phyloP scores from a whole-genome alignment of 2,329 filamentous ascomycete species.

The Ceratocystis papillata region DNA sequence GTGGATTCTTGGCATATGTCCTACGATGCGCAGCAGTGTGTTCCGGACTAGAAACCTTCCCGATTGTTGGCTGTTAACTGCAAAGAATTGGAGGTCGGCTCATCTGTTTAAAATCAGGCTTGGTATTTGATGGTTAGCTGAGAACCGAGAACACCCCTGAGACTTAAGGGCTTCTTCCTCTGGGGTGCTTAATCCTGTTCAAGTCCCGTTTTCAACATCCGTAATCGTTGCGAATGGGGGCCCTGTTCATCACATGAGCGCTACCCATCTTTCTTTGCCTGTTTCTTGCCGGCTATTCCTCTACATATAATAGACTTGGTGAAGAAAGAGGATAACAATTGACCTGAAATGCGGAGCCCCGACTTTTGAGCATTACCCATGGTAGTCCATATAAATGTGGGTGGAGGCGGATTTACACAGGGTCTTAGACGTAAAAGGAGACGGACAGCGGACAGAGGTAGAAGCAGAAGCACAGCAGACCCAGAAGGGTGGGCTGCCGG shows the following conservation, averaged over 20 bases:
- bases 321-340: background rate
- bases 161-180: background rate
- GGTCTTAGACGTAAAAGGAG: background rate
- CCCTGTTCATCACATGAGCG: slow-evolving; percentile 8
- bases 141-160: background rate
- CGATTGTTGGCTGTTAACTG: too few species aligned
- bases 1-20: too few species aligned
- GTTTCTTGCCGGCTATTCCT: background rate
- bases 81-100: too few species aligned
- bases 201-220: slow-evolving; percentile 6
- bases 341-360: background rate
- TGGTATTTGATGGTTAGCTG: background rate
- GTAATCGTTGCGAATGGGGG: background rate
- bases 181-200: background rate
- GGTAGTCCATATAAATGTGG: background rate
- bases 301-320: background rate
- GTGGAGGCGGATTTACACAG: background rate
- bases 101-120: background rate
- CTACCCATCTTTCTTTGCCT: background rate
- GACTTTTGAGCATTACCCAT: background rate
- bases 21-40: too few species aligned
- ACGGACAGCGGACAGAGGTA: background rate
- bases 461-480: too few species aligned
- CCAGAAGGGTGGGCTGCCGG: too few species aligned
- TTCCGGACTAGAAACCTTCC: too few species aligned